A percentile compares a stretch with the other conserved stretches of the same genome.
These are phyloP conservation scores for Lecanicillium sp. DNA, from an alignment of 2,329 filamentous ascomycete species.

Conservation along the genomic window DNA sequence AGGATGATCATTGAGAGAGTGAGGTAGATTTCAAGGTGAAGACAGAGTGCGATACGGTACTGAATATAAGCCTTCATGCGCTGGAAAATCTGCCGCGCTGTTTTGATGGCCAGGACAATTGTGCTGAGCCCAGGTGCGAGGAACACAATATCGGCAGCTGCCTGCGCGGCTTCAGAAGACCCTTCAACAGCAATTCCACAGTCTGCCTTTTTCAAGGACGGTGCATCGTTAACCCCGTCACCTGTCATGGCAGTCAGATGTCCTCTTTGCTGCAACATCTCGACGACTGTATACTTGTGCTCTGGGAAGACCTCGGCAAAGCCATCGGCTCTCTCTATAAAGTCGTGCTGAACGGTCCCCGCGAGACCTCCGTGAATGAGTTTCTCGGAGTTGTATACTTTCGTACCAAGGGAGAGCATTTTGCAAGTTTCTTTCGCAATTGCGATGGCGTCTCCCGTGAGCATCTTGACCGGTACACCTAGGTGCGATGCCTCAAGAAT, in stretches of 20 bases:
- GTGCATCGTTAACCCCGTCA: conserved; percentile 69
- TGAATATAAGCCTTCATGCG: conserved; percentile 73
- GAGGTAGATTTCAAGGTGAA: conserved; percentile 70
- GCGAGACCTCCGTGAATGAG: conserved; percentile 69
- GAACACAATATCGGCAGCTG: conserved; percentile 68
- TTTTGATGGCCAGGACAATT: conserved; percentile 67
- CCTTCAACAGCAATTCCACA: conserved; percentile 69
- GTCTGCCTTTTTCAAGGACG: conserved; percentile 66
- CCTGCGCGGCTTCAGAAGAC: conserved; percentile 64
- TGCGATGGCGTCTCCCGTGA: conserved; percentile 72
- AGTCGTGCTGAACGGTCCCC: conserved; percentile 66
- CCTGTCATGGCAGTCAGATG: conserved; percentile 70
- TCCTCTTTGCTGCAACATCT: conserved; percentile 67
- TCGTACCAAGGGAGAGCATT: conserved; percentile 71
- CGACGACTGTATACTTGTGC: conserved; percentile 70
- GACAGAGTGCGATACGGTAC: conserved; percentile 68
- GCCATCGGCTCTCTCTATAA: conserved; percentile 67
- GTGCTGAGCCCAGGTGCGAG: conserved; percentile 64
- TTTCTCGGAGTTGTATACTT: conserved; percentile 74
- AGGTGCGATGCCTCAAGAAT: conserved; percentile 70
- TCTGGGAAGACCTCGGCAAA: conserved; percentile 70
- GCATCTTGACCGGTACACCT: conserved; percentile 73
- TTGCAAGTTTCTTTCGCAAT: conserved; percentile 79
- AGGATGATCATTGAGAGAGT: conserved; percentile 73
- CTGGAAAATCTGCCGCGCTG: conserved; percentile 67